phyloP scores from a whole-genome alignment of 345 rosid genomes.

The Angophora floribunda region DNA sequence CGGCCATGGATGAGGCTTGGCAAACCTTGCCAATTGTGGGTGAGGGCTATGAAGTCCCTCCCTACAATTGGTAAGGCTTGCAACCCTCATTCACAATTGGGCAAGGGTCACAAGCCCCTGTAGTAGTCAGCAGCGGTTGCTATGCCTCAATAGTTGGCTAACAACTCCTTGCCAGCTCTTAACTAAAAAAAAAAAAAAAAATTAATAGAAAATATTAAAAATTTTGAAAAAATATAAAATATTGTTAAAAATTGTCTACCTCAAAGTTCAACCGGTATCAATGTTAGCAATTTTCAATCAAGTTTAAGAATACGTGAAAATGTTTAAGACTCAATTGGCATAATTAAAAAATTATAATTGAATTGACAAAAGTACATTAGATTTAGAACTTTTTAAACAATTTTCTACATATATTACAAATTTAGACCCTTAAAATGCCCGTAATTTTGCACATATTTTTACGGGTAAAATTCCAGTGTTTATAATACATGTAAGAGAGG shows the following conservation, averaged over 20 bases:
- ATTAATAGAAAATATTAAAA: too few species aligned
- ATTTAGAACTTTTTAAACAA: too few species aligned
- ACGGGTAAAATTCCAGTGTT: neutral
- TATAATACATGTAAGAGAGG: neutral
- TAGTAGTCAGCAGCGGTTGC: fast-evolving
- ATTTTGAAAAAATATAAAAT: too few species aligned
- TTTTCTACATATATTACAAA: neutral
- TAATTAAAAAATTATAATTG: too few species aligned
- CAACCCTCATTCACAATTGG: neutral
- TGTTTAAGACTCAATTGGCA: neutral
- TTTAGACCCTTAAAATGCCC: neutral
- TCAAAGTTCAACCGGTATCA: neutral
- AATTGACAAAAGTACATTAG: too few species aligned
- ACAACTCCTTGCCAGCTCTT: neutral
- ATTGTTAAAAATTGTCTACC: too few species aligned
- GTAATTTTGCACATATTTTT: neutral
- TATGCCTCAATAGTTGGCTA: neutral
- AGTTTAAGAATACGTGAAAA: too few species aligned
- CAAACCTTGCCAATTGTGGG: too few species aligned
- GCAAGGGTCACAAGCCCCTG: neutral
- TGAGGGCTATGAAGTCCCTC: fast-evolving
- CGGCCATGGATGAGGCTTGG: too few species aligned
- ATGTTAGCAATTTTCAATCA: fast-evolving
- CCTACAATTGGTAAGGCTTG: neutral
- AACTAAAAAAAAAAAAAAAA: too few species aligned